Evolutionary conservation across 1,284 basidiomycete species (phyloP).

Genomic region (Ustilago xerochloae): DNA sequence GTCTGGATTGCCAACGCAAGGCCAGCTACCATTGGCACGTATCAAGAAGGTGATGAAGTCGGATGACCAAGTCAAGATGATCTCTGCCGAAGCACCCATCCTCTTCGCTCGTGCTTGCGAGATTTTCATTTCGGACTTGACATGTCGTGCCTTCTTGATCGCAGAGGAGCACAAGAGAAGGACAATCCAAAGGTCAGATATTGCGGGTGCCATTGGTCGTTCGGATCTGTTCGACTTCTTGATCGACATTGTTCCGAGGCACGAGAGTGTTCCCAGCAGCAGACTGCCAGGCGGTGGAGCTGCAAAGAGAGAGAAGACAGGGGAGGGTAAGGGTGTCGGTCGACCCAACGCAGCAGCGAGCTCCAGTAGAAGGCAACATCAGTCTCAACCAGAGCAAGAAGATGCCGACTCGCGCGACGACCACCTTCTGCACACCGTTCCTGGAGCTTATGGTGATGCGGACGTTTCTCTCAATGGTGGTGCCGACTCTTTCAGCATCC

Average conservation of each 20-base stretch:
- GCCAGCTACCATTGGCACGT: conserved; percentile 65
- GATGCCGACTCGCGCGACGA: conserved; percentile 6
- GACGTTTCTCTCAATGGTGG: conserved; percentile 5
- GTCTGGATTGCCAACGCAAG: conserved; percentile 50
- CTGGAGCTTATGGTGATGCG: conserved; percentile 18
- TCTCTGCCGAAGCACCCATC: conserved; percentile 67
- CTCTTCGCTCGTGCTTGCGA: conserved; percentile 67
- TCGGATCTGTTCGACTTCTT: conserved; percentile 68
- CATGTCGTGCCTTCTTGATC: conserved; percentile 65
- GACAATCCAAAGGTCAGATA: conserved; percentile 65
- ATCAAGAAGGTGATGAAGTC: conserved; percentile 69
- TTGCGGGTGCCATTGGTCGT: conserved; percentile 61
- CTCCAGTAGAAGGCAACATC: conserved; percentile 18
- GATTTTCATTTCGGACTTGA: conserved; percentile 68
- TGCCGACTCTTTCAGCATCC: conserved; percentile 29
- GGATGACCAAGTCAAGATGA: conserved; percentile 68
- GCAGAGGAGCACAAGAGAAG: conserved; percentile 65
- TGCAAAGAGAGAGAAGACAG: conserved; percentile 48
- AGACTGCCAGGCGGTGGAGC: conserved; percentile 44
- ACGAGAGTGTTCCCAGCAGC: conserved; percentile 55
- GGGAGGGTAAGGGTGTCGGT: conserved; percentile 31
- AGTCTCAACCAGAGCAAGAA: neutral
- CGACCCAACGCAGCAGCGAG: conserved; percentile 22
- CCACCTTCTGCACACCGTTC: conserved; percentile 10
- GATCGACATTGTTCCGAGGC: conserved; percentile 65